Evolutionary conservation across 495 filamentous ascomycete species (phyloP), one percentile per base, ranked within the genome.

Genomic region (Aspergillus diversus): DNA sequence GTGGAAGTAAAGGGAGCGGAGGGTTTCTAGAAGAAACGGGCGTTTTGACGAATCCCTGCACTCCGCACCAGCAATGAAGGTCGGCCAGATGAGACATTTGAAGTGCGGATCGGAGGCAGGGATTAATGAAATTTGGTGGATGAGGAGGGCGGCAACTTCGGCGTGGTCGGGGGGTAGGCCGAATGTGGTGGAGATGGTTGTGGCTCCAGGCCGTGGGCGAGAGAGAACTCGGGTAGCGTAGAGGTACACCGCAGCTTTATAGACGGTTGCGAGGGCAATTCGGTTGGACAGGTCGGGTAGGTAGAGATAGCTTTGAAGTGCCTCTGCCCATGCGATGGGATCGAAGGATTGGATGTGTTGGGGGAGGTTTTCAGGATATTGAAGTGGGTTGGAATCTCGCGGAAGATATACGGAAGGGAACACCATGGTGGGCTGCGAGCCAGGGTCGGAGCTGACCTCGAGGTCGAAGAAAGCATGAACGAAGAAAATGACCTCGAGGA

Each of bases 51-150:
- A 56, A 9, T 75, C 70, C 11, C 68, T 71, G 47, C 75, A 79
- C 55, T 81, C 79, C 4, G 77, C 79, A 55, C 79, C 79, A 3
- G 77, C 77, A 52, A 81, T 81, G 66, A 81, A 81, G 4, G 79
- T 75, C 0, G 77, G 77, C 79, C 79, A 81, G 21, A 81, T 80
- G 35, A 79, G 75, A 55, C 79, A 80, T 66, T 81, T 81, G 71
- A 80, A 80, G 60, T 81, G 79, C 11, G 75, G 70, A 34, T 81
- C 79, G 0, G 76, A 70, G 54, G 58, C 35, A 3, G 73, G 74
- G 50, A 66, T 71, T 9, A 75, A 71, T 15, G 71, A 71, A 32
- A 81, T 71, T 17, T 80, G 74, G 37, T 69, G 64, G 46, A 80
- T 68, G 55, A 80, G 73, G 12, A 76, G 70, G 34, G 70, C 64